Percentiles rank a stretch among this genome's conserved stretches.
Evolutionary conservation across 306 rosid genomes (phyloP).

Genomic region (Hylodesmum podocarpum): DNA sequence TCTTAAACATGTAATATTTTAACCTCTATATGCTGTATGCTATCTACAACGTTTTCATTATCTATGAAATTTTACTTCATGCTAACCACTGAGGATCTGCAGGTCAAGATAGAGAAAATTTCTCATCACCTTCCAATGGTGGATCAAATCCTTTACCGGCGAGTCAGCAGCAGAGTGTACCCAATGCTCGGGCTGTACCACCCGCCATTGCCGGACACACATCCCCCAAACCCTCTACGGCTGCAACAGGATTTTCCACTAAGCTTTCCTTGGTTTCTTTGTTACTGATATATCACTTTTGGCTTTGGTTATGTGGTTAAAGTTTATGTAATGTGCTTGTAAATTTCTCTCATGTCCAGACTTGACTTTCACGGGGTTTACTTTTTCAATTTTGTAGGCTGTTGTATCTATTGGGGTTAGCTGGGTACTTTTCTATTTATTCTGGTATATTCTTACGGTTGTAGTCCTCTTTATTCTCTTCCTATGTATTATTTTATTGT

Average conservation of each 20-base stretch:
- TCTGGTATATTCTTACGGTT: background rate
- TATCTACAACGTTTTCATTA: background rate
- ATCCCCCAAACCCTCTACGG: constrained; percentile 37
- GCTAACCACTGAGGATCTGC: constrained; percentile 30
- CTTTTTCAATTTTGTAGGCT: constrained; percentile 10
- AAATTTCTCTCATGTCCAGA: constrained; percentile 28
- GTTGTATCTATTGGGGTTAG: constrained; percentile 29
- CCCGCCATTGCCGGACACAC: constrained; percentile 48
- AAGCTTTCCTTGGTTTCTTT: constrained; percentile 24
- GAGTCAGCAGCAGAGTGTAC: constrained; percentile 48
- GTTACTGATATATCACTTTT: constrained; percentile 18
- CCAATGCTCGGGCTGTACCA: constrained; percentile 34
- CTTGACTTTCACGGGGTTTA: background rate
- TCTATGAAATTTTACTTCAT: background rate
- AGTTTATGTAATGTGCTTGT: constrained; percentile 27
- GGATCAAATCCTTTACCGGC: constrained; percentile 51
- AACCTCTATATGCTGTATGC: background rate
- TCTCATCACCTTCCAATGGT: constrained; percentile 36
- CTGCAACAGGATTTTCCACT: constrained; percentile 18
- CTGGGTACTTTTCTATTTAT: background rate
- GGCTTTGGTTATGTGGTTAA: constrained; percentile 20
- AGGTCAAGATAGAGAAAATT: constrained; percentile 52
- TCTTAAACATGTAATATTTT: background rate
- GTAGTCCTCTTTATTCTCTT: background rate
- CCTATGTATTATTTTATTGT: background rate